These are phyloP conservation scores for Perilla frutescens DNA, from an alignment of 257 asterid genomes.

Conservation along the genomic window DNA sequence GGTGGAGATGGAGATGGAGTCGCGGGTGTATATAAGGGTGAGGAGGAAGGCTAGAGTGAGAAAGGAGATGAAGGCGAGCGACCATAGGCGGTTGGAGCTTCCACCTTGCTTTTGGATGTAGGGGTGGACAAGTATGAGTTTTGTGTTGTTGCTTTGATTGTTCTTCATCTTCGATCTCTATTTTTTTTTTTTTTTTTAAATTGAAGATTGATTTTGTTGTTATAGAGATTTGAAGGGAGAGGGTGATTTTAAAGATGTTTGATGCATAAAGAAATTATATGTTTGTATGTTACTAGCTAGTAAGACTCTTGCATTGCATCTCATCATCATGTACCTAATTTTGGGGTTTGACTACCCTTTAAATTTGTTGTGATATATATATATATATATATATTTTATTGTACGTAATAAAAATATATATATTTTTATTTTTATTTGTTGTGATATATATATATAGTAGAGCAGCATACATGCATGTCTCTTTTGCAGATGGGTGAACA, in stretches of 20 bases:
- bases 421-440: too few relatives aligned
- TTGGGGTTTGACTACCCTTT: too few relatives aligned
- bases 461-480: too few relatives aligned
- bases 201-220: neutral
- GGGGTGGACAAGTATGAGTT: constrained; percentile 91
- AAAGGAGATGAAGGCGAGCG: constrained; percentile 69
- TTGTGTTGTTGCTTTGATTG: constrained; percentile 66
- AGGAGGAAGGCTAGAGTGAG: constrained; percentile 72
- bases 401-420: too few relatives aligned
- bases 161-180: constrained; percentile 53
- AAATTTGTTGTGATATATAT: too few relatives aligned
- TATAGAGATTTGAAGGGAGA: constrained; percentile 27
- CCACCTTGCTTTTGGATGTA: constrained; percentile 88
- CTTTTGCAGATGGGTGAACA: too few relatives aligned
- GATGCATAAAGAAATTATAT: neutral
- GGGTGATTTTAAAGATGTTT: constrained; percentile 39
- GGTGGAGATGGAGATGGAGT: constrained; percentile 53
- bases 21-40: constrained; percentile 79
- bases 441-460: too few relatives aligned
- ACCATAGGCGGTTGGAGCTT: constrained; percentile 74
- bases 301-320: neutral
- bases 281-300: neutral
- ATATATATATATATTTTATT: too few relatives aligned
- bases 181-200: neutral
- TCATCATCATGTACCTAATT: neutral